Conservation (phyloP, 352 stramenopile species). For the Stephanocyclus meneghinianus region DNA sequence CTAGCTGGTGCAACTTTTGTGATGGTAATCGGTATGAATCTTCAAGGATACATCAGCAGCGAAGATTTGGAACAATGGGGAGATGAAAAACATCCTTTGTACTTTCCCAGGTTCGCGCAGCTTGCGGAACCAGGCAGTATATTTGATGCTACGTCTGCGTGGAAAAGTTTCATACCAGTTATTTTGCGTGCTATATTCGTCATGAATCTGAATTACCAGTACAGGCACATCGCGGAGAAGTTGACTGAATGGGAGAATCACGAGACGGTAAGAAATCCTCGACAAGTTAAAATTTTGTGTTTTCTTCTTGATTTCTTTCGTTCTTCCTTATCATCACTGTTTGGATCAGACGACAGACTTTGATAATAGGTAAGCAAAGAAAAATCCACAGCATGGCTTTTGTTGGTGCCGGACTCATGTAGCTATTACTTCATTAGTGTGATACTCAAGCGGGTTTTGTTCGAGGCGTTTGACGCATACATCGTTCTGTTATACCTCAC, state of each 20-base stretch:
- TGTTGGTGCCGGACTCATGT: too few species aligned
- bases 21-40: slow-evolving; percentile 83
- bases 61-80: slow-evolving; percentile 45
- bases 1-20: slow-evolving; percentile 67
- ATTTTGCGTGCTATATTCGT: slow-evolving; percentile 67
- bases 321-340: not conserved
- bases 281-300: not conserved
- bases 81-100: slow-evolving; percentile 64
- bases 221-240: slow-evolving; percentile 86
- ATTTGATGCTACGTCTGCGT: slow-evolving; percentile 72
- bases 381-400: too few species aligned
- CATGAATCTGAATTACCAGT: slow-evolving; percentile 90
- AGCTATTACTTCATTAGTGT: slow-evolving; percentile 52
- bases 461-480: slow-evolving; percentile 95
- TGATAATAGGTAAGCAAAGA: slow-evolving; percentile 79
- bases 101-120: slow-evolving; percentile 61
- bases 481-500: slow-evolving; percentile 91
- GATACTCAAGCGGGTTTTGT: slow-evolving; percentile 92
- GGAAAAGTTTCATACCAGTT: slow-evolving; percentile 63
- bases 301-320: not conserved
- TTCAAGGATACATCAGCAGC: slow-evolving; percentile 80
- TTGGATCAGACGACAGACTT: slow-evolving; percentile 70
- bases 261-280: slow-evolving; percentile 73
- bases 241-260: slow-evolving; percentile 93
- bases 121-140: slow-evolving; percentile 71